Base-by-base conservation (phyloP, 2,329 filamentous ascomycete genomes). In the Epichloe bromicola region DNA sequence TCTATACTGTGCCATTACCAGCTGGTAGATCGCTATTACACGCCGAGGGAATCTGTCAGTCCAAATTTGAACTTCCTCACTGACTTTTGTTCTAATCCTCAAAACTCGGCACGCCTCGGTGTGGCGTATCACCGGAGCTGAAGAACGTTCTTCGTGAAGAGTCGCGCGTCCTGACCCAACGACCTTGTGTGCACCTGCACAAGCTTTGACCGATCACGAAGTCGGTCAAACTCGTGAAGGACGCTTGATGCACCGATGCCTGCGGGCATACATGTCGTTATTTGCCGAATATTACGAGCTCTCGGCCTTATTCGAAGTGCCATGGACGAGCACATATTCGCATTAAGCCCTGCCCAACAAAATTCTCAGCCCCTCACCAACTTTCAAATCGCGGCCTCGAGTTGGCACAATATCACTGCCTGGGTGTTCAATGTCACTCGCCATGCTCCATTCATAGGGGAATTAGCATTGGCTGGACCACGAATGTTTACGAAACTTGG, bases 401-500 rank as follows among this genome's bases (percentile, higher is more conserved):
- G 54, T 36, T 79, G 75, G 76, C 69, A 73, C 56, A 78, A 79
- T 58, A 62, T 81, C 57, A 75, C 75, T 19, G 64, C 68, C 51
- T 81, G 79, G 78, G 74, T 74, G 5, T 72, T 76, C 53, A 80
- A 81, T 64, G 69, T 79, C 53, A 75, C 78, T 42, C 74, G 74
- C 57, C 76, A 79, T 65, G 72, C 78, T 45, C 83, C 84, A 2
- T 82, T 82, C 11, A 67, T 86, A 17, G 80, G 79, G 63, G 83
- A 88, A 60, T 69, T 90, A 46, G 74, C 87, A 56, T 74, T 80
- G 65, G 83, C 79, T 17, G 77, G 85, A 4, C 85, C 85, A 47
- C 76, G 85, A 53, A 80, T 89, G 61, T 75, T 86, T 34, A 81
- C 77, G 65, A 83, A 79, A 63, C 73, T 85, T 38, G 80, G 83